A percentile compares a stretch with the other conserved stretches of the same genome.
phyloP scores from a whole-genome alignment of 805 yeast species.

The Metschnikowia dekortorum region DNA sequence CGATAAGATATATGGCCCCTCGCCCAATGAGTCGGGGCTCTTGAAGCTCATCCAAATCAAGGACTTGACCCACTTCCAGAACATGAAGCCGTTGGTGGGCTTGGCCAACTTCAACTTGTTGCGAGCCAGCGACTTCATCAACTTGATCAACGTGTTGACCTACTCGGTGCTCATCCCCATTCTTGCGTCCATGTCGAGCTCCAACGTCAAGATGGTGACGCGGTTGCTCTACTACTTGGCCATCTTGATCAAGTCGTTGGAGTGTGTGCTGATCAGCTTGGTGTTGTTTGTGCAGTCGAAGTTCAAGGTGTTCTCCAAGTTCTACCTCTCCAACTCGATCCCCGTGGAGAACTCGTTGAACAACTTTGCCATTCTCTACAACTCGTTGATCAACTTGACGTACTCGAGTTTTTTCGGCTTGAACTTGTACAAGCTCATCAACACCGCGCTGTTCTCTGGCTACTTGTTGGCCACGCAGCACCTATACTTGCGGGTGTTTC shows the following conservation, averaged over 20 bases:
- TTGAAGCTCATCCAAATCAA: constrained; percentile 41
- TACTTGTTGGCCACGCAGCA: constrained; percentile 26
- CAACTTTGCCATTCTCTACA: constrained; percentile 70
- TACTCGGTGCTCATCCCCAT: constrained; percentile 42
- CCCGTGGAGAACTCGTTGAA: constrained; percentile 62
- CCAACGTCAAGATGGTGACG: constrained; percentile 17
- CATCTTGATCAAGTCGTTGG: constrained; percentile 44
- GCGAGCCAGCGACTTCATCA: constrained; percentile 59
- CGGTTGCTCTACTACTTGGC: constrained; percentile 36
- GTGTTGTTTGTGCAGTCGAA: constrained; percentile 57
- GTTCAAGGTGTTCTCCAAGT: constrained; percentile 57
- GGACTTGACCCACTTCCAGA: constrained; percentile 42
- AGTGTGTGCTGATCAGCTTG: constrained; percentile 46
- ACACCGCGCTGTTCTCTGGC: constrained; percentile 4
- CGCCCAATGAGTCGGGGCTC: constrained; percentile 34
- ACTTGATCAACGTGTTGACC: constrained; percentile 39
- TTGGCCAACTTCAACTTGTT: constrained; percentile 59
- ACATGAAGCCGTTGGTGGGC: constrained; percentile 51
- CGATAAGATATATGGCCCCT: constrained; percentile 67
- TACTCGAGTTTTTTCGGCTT: constrained; percentile 48
- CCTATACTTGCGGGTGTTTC: constrained; percentile 49
- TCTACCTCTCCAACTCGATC: constrained; percentile 60
- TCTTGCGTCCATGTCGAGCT: constrained; percentile 24
- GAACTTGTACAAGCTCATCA: constrained; percentile 27
- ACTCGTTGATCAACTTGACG: constrained; percentile 45